Percentiles rank a stretch among this genome's conserved stretches.
Conservation (phyloP, 495 filamentous ascomycete species). For the Penicillium tannophilum region DNA sequence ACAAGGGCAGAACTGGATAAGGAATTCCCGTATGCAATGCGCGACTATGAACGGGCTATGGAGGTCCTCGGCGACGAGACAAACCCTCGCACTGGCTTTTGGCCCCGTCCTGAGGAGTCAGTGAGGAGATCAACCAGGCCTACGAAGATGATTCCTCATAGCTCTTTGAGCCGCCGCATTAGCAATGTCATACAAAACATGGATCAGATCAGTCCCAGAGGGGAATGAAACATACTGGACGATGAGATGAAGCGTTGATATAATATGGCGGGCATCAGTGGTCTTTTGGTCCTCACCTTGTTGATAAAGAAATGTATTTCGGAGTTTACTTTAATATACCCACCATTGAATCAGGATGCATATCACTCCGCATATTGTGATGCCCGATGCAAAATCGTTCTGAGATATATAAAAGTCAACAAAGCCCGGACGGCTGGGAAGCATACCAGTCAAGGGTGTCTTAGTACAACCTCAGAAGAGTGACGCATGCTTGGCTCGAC, state of each 20-base stretch:
- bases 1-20: background rate
- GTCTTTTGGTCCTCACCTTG: background rate
- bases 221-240: background rate
- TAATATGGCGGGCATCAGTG: background rate
- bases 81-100: background rate
- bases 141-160: conserved; percentile 3
- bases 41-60: background rate
- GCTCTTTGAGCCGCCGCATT: conserved; percentile 2
- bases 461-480: background rate
- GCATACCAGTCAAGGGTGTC: background rate
- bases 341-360: background rate
- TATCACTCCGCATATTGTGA: no score
- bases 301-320: background rate
- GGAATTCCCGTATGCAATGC: background rate
- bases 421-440: background rate
- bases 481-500: background rate
- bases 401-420: background rate
- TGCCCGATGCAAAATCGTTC: no score
- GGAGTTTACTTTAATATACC: background rate
- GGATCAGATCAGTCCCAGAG: background rate
- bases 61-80: background rate
- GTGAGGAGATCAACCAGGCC: background rate
- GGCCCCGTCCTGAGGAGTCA: conserved; percentile 1
- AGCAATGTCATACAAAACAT: background rate
- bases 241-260: background rate